Evolutionary conservation across 129 eudicot species (phyloP).

Genomic region (Arctium lappa): DNA sequence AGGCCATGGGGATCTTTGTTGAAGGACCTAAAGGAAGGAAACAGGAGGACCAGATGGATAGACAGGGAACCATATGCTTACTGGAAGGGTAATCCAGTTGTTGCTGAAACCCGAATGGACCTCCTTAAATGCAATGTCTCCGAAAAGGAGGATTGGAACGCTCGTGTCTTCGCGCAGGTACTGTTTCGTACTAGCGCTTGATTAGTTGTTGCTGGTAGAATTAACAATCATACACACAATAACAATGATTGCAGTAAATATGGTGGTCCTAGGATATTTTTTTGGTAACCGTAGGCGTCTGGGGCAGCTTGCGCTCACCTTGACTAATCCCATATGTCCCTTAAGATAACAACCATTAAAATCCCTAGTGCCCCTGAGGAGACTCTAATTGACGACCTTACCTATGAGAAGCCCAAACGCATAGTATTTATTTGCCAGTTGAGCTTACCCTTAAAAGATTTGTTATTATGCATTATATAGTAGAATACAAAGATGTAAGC

Average conservation of each 20-base stretch:
- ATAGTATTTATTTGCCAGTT: too few species aligned
- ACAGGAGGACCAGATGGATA: slow-evolving; percentile 31
- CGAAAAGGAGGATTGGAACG: slow-evolving; percentile 34
- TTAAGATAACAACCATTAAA: not conserved
- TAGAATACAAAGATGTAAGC: not conserved
- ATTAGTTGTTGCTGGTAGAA: not conserved
- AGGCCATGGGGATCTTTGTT: slow-evolving; percentile 39
- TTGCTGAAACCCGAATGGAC: slow-evolving; percentile 33
- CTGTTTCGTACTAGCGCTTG: not conserved
- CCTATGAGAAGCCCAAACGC: not conserved
- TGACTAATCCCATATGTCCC: not conserved
- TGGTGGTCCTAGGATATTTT: not conserved
- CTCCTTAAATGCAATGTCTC: slow-evolving; percentile 36
- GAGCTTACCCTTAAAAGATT: not conserved
- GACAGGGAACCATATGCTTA: slow-evolving; percentile 42
- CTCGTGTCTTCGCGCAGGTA: slow-evolving; percentile 37
- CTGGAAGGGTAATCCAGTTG: slow-evolving; percentile 40
- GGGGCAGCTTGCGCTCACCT: not conserved
- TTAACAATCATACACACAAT: not conserved
- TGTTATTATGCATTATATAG: not conserved
- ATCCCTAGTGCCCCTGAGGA: not conserved
- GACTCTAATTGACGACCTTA: not conserved
- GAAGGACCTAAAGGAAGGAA: slow-evolving; percentile 39
- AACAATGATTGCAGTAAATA: not conserved
- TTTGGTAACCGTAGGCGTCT: not conserved